Evolutionary conservation across 1,284 basidiomycete species (phyloP).

Genomic region (Ustilago tritici): DNA sequence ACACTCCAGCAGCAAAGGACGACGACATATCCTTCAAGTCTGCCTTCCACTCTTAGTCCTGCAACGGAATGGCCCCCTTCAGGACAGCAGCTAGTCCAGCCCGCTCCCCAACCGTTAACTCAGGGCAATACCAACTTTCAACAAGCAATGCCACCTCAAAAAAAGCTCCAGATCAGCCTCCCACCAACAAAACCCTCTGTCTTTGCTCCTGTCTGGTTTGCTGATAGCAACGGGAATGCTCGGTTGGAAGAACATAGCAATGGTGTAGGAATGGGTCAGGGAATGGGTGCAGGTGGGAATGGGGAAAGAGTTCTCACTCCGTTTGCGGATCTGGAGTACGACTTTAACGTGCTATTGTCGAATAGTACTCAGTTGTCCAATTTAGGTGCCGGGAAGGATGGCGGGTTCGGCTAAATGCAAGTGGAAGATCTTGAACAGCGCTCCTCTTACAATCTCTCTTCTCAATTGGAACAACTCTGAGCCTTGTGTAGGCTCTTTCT

Average conservation of each 20-base stretch:
- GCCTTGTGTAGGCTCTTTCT: too few species aligned
- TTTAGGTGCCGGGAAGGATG: background rate
- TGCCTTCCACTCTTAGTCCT: slow-evolving; percentile 10
- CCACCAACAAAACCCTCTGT: slow-evolving; percentile 13
- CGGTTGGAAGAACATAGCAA: background rate
- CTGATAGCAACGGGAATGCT: background rate
- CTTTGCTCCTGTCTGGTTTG: background rate
- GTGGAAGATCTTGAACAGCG: too few species aligned
- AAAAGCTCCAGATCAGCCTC: slow-evolving; percentile 2
- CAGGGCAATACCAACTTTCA: background rate
- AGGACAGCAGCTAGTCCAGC: background rate
- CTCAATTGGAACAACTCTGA: background rate
- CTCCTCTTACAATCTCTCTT: background rate
- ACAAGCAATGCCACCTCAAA: background rate
- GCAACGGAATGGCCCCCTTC: slow-evolving; percentile 5
- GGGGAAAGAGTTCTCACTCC: slow-evolving; percentile 4
- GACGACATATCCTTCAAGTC: slow-evolving; percentile 4
- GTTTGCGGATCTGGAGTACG: slow-evolving; percentile 22
- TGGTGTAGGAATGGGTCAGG: background rate
- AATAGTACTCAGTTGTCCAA: slow-evolving; percentile 18
- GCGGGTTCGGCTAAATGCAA: background rate
- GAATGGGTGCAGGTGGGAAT: background rate
- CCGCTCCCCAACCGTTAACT: background rate
- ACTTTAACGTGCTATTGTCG: slow-evolving; percentile 28
- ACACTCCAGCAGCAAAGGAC: background rate